phyloP scores from a whole-genome alignment of 768 basidiomycete genomes.

The Boletus speciosus region DNA sequence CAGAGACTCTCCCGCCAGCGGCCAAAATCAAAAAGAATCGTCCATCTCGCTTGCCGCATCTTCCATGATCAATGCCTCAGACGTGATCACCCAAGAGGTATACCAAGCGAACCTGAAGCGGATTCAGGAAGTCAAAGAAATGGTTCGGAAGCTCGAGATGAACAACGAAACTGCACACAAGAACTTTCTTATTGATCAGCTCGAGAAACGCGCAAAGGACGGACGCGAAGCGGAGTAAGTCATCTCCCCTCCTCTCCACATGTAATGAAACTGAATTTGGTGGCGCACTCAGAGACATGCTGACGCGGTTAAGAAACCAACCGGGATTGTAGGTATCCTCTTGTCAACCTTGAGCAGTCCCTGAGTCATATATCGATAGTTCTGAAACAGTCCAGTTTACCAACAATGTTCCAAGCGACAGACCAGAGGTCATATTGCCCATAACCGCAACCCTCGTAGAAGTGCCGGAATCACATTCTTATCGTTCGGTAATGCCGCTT shows the following conservation, averaged over 20 bases:
- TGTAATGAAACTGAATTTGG: background rate
- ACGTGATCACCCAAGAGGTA: slow-evolving; percentile 15
- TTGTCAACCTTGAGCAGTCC: background rate
- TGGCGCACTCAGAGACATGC: slow-evolving; percentile 16
- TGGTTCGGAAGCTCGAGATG: slow-evolving; percentile 27
- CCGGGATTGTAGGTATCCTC: slow-evolving; percentile 11
- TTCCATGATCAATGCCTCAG: slow-evolving; percentile 24
- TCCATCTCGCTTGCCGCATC: slow-evolving; percentile 21
- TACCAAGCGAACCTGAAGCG: slow-evolving; percentile 25
- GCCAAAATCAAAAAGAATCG: slow-evolving; percentile 8
- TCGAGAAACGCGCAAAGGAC: slow-evolving; percentile 36
- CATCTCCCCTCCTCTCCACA: background rate
- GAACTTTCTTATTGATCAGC: slow-evolving; percentile 33
- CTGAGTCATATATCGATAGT: slow-evolving; percentile 9
- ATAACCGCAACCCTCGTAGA: slow-evolving; percentile 37
- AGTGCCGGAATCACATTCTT: slow-evolving; percentile 18
- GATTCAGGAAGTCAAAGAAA: slow-evolving; percentile 31
- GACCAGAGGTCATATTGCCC: slow-evolving; percentile 26
- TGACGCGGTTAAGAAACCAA: slow-evolving; percentile 18
- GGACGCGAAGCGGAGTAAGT: slow-evolving; percentile 47
- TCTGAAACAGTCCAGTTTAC: slow-evolving; percentile 12
- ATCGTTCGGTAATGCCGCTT: slow-evolving; percentile 14
- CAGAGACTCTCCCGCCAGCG: background rate
- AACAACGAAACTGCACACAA: slow-evolving; percentile 42
- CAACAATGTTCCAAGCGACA: slow-evolving; percentile 6